Evolutionary conservation across 2,329 filamentous ascomycete species (phyloP), one percentile per base, ranked within the genome.

Genomic region (Nemania sp.): DNA sequence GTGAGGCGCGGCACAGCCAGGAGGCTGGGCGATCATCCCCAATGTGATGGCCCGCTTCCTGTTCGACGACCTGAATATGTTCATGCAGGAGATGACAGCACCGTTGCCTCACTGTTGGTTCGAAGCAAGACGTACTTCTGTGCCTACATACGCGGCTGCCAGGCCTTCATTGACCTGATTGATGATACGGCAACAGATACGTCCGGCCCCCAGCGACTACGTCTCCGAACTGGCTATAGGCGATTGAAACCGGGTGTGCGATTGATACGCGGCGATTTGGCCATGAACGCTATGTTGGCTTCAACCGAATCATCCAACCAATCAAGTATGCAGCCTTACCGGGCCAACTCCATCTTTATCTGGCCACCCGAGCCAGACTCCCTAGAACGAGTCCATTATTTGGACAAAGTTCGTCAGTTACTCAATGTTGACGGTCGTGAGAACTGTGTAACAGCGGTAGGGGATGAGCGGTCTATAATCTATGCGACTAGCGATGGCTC

Each of bases 151-250:
- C 66, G 74, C 11, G 72, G 75, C 2, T 78, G 77, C 56, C 74
- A 73, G 19, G 75, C 83, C 0, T 87, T 83, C 61, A 49, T 88
- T 5, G 85, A 88, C 59, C 66, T 88, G 0, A 78, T 86, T 5
- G 75, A 84, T 56, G 77, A 81, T 56, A 69, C 77, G 3, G 43
- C 66, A 2, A 73, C 70, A 51, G 73, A 67, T 26, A 57, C 65
- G 1, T 53, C 59, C 2, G 61, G 67, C n/a, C 56, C 66, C 3
- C 70, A 70, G 45, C 56, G 72, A 15, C 68, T 83, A 11, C 75
- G 78, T 4, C 69, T 88, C 4, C 75, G 80, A 22, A 70, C 80
- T 8, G 77, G 77, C 3, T 73, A 76, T 24, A 72, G 80, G 34
- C 70, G 66, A 14, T 60, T 69, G 6, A 69, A 69, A 20, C 67